These are phyloP conservation scores for Ophiostoma piceae DNA, from an alignment of 2,329 filamentous ascomycete species.

Conservation along the genomic window DNA sequence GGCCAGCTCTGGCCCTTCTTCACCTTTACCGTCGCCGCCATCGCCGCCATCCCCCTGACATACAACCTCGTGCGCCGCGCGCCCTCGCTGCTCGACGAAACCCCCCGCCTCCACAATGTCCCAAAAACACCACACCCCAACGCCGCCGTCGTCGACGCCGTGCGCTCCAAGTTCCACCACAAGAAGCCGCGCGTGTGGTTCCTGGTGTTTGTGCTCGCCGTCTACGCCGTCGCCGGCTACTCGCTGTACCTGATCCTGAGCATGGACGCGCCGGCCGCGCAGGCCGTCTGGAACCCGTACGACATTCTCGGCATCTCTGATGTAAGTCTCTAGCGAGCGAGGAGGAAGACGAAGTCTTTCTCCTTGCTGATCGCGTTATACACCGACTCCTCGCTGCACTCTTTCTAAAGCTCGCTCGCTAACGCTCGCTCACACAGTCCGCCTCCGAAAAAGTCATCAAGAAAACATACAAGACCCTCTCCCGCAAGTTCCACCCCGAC, in stretches of 20 bases:
- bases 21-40: conserved; percentile 80
- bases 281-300: conserved; percentile 94
- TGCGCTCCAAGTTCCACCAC: conserved; percentile 81
- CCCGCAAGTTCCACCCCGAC: conserved; percentile 84
- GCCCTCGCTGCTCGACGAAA: not conserved
- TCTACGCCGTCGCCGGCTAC: conserved; percentile 78
- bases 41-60: conserved; percentile 85
- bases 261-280: conserved; percentile 58
- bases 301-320: conserved; percentile 84
- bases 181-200: conserved; percentile 86
- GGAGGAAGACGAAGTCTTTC: no score
- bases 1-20: conserved; percentile 99
- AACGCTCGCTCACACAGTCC: conserved; percentile 46
- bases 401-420: not conserved
- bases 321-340: no score
- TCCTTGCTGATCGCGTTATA: no score
- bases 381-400: not conserved
- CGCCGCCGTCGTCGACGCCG: conserved; percentile 73
- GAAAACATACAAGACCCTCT: conserved; percentile 80
- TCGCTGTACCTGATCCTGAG: conserved; percentile 89
- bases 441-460: conserved; percentile 88
- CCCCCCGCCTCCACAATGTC: conserved; percentile 61
- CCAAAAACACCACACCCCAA: conserved; percentile 73
- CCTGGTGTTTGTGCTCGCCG: conserved; percentile 65
- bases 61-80: conserved; percentile 65